phyloP scores from a whole-genome alignment of 306 rosid species.

The Acacia crassicarpa region DNA sequence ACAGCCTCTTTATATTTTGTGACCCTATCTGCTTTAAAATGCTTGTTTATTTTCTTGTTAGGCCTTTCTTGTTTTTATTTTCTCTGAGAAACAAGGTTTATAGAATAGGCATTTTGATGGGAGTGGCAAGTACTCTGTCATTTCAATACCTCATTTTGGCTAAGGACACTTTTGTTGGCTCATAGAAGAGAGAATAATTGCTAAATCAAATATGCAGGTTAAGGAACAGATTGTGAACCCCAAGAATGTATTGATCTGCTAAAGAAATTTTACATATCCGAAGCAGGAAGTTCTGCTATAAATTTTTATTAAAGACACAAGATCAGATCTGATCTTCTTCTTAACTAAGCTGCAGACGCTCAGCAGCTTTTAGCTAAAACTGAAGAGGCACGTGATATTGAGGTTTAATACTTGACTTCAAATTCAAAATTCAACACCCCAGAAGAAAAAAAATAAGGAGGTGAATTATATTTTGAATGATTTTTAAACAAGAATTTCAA shows the following conservation, averaged over 20 bases:
- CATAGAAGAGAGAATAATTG: slow-evolving; percentile 1
- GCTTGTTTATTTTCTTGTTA: background rate
- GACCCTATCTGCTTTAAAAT: background rate
- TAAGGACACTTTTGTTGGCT: background rate
- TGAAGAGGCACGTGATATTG: background rate
- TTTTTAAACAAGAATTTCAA: slow-evolving; percentile 15
- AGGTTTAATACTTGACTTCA: background rate
- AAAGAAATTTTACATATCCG: slow-evolving; percentile 25
- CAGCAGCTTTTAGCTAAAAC: background rate
- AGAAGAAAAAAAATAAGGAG: background rate
- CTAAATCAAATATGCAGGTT: background rate
- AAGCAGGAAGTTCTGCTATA: slow-evolving; percentile 29
- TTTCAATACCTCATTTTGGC: background rate
- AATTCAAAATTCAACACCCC: background rate
- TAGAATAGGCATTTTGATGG: background rate
- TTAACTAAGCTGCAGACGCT: background rate
- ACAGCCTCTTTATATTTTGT: background rate
- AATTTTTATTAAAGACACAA: slow-evolving; percentile 28
- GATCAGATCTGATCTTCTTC: slow-evolving; percentile 18
- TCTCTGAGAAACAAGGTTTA: background rate
- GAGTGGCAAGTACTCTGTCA: background rate
- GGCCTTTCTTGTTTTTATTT: background rate
- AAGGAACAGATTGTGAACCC: slow-evolving; percentile 3
- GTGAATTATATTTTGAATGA: slow-evolving; percentile 19
- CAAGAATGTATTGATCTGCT: background rate